Evolutionary conservation across 192 early-diverging fungal species (phyloP).

Genomic region (Coemansia umbellata): DNA sequence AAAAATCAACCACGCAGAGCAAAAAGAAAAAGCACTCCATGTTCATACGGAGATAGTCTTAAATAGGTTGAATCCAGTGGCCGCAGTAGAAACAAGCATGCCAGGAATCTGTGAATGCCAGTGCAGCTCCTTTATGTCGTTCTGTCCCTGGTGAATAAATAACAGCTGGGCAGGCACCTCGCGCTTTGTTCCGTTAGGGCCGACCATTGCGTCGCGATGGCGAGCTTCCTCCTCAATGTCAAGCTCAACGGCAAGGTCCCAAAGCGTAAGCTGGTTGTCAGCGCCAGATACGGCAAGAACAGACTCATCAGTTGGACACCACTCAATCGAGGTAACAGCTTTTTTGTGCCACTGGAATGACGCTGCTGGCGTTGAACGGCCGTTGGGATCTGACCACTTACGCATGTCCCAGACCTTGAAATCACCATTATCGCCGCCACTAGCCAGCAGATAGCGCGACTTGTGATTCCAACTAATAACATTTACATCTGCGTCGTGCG

Average conservation of each 20-base stretch:
- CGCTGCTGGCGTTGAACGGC: slow-evolving; percentile 70
- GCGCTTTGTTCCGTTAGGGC: slow-evolving; percentile 56
- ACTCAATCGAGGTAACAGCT: slow-evolving; percentile 95
- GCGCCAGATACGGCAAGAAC: slow-evolving; percentile 87
- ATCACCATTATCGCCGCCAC: slow-evolving; percentile 87
- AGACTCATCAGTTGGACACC: slow-evolving; percentile 90
- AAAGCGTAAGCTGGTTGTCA: slow-evolving; percentile 94
- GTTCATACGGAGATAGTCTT: slow-evolving; percentile 87
- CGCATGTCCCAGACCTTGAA: slow-evolving; percentile 97
- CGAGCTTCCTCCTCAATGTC: slow-evolving; percentile 85
- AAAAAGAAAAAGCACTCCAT: neutral
- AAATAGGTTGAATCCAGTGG: slow-evolving; percentile 92
- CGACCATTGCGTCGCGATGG: slow-evolving; percentile 52
- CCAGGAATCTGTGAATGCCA: slow-evolving; percentile 96
- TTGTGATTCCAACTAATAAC: slow-evolving; percentile 95
- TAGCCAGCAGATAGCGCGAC: slow-evolving; percentile 83
- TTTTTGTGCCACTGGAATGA: slow-evolving; percentile 91
- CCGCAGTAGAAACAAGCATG: slow-evolving; percentile 79
- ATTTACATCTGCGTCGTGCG: slow-evolving; percentile 89
- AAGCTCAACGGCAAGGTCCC: slow-evolving; percentile 96
- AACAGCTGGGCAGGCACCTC: slow-evolving; percentile 92
- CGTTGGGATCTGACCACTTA: slow-evolving; percentile 45
- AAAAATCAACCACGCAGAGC: too few relatives aligned
- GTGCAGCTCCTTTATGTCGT: slow-evolving; percentile 92
- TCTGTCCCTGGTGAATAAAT: slow-evolving; percentile 93